These are phyloP conservation scores for Ceratocystis albifundus DNA, from an alignment of 2,329 filamentous ascomycete genomes.

Conservation along the genomic window DNA sequence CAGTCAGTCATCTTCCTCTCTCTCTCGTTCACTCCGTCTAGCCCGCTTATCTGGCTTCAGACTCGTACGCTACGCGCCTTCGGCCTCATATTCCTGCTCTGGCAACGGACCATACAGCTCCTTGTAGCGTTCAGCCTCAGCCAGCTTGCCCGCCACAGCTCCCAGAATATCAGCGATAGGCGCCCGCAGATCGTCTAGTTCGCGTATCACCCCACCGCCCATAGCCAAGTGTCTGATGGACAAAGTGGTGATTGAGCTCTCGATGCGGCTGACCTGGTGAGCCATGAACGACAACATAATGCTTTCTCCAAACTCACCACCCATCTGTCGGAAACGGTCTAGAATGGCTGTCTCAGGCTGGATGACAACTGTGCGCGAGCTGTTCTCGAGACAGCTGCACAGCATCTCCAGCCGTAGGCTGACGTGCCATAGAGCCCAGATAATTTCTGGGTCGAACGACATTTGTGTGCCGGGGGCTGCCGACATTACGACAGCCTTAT, in stretches of 20 bases:
- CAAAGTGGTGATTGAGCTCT: constrained; percentile 65
- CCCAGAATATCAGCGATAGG: constrained; percentile 64
- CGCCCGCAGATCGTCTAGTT: constrained; percentile 60
- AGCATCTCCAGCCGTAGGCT: constrained; percentile 85
- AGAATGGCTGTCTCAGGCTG: constrained; percentile 72
- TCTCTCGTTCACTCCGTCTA: too few species aligned
- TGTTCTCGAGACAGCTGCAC: constrained; percentile 72
- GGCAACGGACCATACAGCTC: constrained; percentile 38
- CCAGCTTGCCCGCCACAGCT: constrained; percentile 48
- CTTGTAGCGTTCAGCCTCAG: constrained; percentile 53
- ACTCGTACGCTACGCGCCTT: neutral
- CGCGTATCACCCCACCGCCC: constrained; percentile 50
- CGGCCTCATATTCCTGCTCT: constrained; percentile 12
- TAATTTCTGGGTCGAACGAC: constrained; percentile 65
- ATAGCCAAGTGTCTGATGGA: constrained; percentile 66
- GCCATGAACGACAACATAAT: constrained; percentile 85
- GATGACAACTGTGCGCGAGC: constrained; percentile 35
- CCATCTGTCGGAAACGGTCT: constrained; percentile 53
- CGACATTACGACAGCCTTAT: constrained; percentile 31
- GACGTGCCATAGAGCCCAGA: constrained; percentile 84
- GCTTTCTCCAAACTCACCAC: constrained; percentile 76
- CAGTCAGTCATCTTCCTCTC: too few species aligned
- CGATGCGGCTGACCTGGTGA: constrained; percentile 89
- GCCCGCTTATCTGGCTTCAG: neutral
- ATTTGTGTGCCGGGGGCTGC: constrained; percentile 51